phyloP scores from a whole-genome alignment of 192 early-diverging fungal species.

The Backusella tuberculispora region DNA sequence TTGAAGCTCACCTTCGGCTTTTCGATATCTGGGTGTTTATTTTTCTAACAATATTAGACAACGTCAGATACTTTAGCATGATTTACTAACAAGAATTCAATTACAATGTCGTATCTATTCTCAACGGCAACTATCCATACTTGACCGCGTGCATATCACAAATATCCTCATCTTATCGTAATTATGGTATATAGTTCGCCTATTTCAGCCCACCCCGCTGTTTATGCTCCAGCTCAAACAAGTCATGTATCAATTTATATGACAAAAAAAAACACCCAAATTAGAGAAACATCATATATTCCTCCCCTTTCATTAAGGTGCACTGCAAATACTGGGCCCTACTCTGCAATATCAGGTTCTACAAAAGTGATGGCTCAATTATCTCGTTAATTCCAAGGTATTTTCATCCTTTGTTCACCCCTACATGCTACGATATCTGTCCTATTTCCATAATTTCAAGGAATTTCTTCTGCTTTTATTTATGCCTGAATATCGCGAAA shows the following conservation, averaged over 20 bases:
- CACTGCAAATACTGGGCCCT: not conserved
- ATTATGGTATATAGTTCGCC: not conserved
- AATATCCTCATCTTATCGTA: not conserved
- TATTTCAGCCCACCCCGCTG: not conserved
- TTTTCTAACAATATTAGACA: not conserved
- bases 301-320: not conserved
- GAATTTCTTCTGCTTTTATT: not conserved
- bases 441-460: not conserved
- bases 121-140: not conserved
- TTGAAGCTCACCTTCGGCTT: not conserved
- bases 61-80: not conserved
- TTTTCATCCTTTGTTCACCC: not conserved
- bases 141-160: not conserved
- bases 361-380: not conserved
- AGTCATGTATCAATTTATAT: not conserved
- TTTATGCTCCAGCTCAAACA: not conserved
- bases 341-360: not conserved
- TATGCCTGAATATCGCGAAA: not conserved
- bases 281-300: not conserved
- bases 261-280: not conserved
- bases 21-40: not conserved
- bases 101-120: not conserved
- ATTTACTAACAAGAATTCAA: not conserved
- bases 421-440: not conserved
- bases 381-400: not conserved